These are phyloP conservation scores for Cavenderia fasciculata DNA, from an alignment of 78 protist species.

Conservation along the genomic window DNA sequence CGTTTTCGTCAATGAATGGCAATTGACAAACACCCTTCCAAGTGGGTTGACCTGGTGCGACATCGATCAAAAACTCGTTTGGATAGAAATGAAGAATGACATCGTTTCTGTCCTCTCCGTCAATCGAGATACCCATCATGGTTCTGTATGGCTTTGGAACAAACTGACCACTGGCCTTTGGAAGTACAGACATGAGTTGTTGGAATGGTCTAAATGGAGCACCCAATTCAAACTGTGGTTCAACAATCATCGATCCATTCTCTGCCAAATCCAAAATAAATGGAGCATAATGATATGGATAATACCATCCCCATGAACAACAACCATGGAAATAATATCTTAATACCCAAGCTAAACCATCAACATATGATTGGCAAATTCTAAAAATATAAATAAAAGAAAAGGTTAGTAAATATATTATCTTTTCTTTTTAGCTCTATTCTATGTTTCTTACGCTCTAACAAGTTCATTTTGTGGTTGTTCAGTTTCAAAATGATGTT, in stretches of 20 bases:
- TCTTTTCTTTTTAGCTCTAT: no score
- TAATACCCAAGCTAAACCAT: slow-evolving; percentile 97
- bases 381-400: no score
- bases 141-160: slow-evolving; percentile 81
- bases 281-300: slow-evolving; percentile 98
- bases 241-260: neutral
- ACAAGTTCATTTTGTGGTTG: slow-evolving; percentile 11
- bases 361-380: slow-evolving; percentile 82
- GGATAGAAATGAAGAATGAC: slow-evolving; percentile 96
- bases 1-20: slow-evolving; percentile 95
- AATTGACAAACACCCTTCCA: slow-evolving; percentile 94
- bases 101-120: slow-evolving; percentile 61
- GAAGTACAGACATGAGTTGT: slow-evolving; percentile 98
- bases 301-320: slow-evolving; percentile 98
- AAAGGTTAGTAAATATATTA: no score
- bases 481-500: slow-evolving; percentile 67
- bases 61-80: slow-evolving; percentile 78
- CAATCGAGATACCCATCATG: slow-evolving; percentile 79
- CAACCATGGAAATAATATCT: slow-evolving; percentile 97
- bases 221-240: slow-evolving; percentile 31
- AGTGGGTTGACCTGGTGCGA: slow-evolving; percentile 21
- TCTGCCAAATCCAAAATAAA: slow-evolving; percentile 45
- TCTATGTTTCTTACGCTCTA: no score
- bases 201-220: slow-evolving; percentile 94
- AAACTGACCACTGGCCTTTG: slow-evolving; percentile 79